These are phyloP conservation scores for Fusarium cyanostomum DNA, from an alignment of 2,329 filamentous ascomycete genomes.

Conservation along the genomic window DNA sequence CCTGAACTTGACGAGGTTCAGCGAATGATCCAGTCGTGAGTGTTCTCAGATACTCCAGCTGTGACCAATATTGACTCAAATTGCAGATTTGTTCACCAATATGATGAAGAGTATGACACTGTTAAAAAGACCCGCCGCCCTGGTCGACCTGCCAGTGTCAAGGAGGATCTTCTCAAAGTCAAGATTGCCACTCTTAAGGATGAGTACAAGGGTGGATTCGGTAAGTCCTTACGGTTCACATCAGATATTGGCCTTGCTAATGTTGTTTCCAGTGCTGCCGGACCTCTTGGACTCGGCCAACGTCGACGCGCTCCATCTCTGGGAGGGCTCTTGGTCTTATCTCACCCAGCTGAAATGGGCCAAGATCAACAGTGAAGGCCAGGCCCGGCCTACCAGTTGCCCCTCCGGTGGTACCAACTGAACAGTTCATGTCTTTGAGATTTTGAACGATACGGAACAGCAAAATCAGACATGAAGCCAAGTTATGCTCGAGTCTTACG, in stretches of 20 bases:
- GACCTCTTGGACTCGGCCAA: constrained; percentile 76
- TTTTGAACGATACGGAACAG: not conserved
- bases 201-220: constrained; percentile 86
- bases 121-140: constrained; percentile 76
- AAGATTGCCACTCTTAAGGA: constrained; percentile 76
- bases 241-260: constrained; percentile 26
- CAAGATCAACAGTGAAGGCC: constrained; percentile 73
- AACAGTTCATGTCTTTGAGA: not conserved
- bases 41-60: not conserved
- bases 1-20: constrained; percentile 67
- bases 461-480: no score
- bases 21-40: constrained; percentile 68
- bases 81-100: constrained; percentile 69
- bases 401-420: constrained; percentile 63
- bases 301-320: constrained; percentile 71
- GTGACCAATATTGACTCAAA: not conserved
- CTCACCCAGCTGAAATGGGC: constrained; percentile 81
- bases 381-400: constrained; percentile 75
- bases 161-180: constrained; percentile 80
- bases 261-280: constrained; percentile 67
- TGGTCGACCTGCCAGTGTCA: constrained; percentile 79
- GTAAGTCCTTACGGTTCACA: constrained; percentile 57
- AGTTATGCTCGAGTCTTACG: no score
- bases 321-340: constrained; percentile 87
- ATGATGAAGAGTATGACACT: constrained; percentile 74